Percentiles rank a stretch among this genome's conserved stretches.
Conservation (phyloP, 495 filamentous ascomycete species). For the Penicillium pulvis region DNA sequence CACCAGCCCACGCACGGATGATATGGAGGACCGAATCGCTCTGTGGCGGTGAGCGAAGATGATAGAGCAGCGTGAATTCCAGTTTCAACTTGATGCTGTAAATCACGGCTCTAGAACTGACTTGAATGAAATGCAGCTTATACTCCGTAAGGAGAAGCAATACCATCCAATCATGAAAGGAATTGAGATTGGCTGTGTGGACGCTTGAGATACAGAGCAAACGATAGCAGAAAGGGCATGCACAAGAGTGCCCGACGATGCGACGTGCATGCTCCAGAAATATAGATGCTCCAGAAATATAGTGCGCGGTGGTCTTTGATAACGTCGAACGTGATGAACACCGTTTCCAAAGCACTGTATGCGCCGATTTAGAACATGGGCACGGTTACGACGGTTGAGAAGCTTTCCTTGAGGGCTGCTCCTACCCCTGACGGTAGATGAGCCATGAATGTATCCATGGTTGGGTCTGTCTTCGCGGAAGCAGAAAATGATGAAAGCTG, state of each 20-base stretch:
- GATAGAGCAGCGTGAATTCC: slow-evolving; percentile 4
- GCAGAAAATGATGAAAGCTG: too few species aligned
- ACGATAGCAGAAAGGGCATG: too few species aligned
- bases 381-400: not conserved
- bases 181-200: too few species aligned
- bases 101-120: not conserved
- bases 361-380: not conserved
- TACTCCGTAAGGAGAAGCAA: not conserved
- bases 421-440: not conserved
- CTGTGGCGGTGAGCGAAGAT: not conserved
- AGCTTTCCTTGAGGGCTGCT: not conserved
- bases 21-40: too few species aligned
- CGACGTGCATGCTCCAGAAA: too few species aligned
- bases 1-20: too few species aligned
- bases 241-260: too few species aligned
- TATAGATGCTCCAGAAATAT: too few species aligned
- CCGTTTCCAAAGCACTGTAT: slow-evolving; percentile 2
- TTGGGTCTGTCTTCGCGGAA: not conserved
- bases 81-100: slow-evolving; percentile 3
- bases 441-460: not conserved
- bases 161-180: too few species aligned
- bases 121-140: slow-evolving; percentile 1
- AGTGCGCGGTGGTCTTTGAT: not conserved
- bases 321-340: slow-evolving; percentile 2
- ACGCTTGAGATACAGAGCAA: too few species aligned